Base-by-base conservation (phyloP, 208 protist species). In the Balamuthia mandrillaris region DNA sequence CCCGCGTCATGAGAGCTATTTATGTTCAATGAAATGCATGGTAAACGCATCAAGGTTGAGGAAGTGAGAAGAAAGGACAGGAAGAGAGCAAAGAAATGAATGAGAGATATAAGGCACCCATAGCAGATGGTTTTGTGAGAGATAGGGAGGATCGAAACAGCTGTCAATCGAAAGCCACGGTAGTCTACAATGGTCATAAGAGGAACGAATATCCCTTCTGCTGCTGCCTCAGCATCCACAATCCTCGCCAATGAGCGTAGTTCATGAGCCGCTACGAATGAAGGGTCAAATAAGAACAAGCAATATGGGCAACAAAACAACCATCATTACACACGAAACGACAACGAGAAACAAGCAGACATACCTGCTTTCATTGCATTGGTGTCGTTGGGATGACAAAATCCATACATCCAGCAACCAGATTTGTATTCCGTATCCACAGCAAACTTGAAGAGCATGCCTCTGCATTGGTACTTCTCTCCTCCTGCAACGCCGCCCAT, bases 381-480 rank as follows among this genome's bases (percentile, higher is more conserved):
- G 1, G 75, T 0, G 35, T 83, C 75, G 33, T 83, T 54, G 3
- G 75, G 75, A 42, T 68, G 66, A 41, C 66, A 49, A 1, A 49
- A 49, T 21, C 75, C 75, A 33, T 83, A 83, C 75, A 83, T 83
- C 75, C 75, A 83, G 0, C 6, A 0, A 0, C 75, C 75, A 0
- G 75, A 37, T 0, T 68, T 3, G 2, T 68, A 0, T 0, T 65
- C 75, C 0, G 75, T 83, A n/a, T 85, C 79, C 4, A 85, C 84
- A 18, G 85, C 39, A 81, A 89, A 85, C 54, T 91, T 91, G 54
- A 89, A 91, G 0, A 91, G 35, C 21, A 91, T 91, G 37, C 79
- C 63, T 16, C 72, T 31, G 44, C 74, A 87, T 33, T 81, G 37
- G 70, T 86, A 88, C 14, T 88, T 91, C 1, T 45, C 49, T 1